Evolutionary conservation across 768 basidiomycete species (phyloP).

Genomic region (Boletus rex-veris): DNA sequence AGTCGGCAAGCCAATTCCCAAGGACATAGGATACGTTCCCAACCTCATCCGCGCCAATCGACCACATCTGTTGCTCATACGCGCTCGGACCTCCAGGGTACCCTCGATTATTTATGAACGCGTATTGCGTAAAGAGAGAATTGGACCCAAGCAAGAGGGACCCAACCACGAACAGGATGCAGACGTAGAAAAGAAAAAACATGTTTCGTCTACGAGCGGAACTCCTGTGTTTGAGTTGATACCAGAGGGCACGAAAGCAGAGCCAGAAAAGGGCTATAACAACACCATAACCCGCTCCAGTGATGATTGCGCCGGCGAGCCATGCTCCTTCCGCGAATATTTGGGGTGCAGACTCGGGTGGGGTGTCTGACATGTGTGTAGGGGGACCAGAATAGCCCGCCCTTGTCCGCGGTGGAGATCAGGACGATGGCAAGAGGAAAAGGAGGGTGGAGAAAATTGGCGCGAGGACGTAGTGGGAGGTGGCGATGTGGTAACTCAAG

Average conservation of each 20-base stretch:
- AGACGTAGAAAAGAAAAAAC: conserved; percentile 24
- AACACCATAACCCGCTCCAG: conserved; percentile 26
- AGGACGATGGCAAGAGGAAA: not conserved
- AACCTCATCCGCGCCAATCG: conserved; percentile 24
- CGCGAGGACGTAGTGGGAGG: not conserved
- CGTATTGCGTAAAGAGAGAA: conserved; percentile 28
- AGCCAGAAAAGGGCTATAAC: conserved; percentile 25
- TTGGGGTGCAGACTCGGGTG: conserved; percentile 15
- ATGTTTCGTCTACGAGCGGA: conserved; percentile 13
- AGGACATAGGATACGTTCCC: conserved; percentile 26
- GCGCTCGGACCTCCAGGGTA: conserved; percentile 26
- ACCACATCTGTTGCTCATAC: conserved; percentile 27
- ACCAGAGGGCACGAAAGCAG: conserved; percentile 19
- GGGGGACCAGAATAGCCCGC: conserved; percentile 4
- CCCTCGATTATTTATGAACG: conserved; percentile 28
- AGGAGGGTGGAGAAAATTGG: not conserved
- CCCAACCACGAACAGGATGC: conserved; percentile 21
- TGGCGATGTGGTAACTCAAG: not conserved
- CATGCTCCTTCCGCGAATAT: conserved; percentile 26
- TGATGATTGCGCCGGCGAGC: conserved; percentile 27
- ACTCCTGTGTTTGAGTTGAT: conserved; percentile 14
- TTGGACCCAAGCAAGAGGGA: conserved; percentile 27
- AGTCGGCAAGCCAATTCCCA: conserved; percentile 27
- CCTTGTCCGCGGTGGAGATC: not conserved
- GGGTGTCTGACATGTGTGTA: conserved; percentile 17